phyloP scores from a whole-genome alignment of 495 filamentous ascomycete species.

The Wilcoxina mikolae region DNA sequence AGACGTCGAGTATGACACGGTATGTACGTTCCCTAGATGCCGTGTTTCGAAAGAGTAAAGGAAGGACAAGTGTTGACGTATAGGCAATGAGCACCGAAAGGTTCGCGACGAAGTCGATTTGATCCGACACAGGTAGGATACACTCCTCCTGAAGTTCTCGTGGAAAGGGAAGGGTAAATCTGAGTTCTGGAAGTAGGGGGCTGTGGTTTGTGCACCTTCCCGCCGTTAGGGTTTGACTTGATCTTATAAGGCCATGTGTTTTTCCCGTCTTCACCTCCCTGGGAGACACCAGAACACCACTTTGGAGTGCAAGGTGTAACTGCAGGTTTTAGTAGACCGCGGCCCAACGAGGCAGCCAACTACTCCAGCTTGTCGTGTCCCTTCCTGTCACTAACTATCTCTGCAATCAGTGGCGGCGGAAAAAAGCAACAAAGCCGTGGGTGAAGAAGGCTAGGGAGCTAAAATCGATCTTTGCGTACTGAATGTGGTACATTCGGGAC shows the following conservation, averaged over 20 bases:
- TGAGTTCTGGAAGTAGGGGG: background rate
- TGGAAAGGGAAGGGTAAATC: background rate
- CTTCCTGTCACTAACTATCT: too few relatives aligned
- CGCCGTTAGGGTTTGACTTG: background rate
- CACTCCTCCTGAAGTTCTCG: background rate
- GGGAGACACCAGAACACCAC: background rate
- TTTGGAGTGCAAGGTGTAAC: background rate
- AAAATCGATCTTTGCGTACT: too few relatives aligned
- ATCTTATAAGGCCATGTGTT: slow-evolving; percentile 10
- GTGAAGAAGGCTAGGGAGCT: too few relatives aligned
- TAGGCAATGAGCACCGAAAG: too few relatives aligned
- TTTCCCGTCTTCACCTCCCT: background rate
- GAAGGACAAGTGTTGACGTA: background rate
- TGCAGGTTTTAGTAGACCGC: background rate
- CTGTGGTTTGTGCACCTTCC: slow-evolving; percentile 3
- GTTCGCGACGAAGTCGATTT: background rate
- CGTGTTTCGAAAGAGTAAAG: background rate
- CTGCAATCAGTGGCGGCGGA: too few relatives aligned
- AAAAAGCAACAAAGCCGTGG: too few relatives aligned
- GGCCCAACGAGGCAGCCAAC: background rate
- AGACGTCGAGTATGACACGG: background rate
- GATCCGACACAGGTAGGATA: background rate
- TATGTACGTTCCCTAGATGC: background rate
- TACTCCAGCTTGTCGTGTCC: background rate
- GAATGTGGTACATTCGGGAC: too few relatives aligned